Base-by-base conservation (phyloP, 257 asterid species). In the Asclepias syriaca region DNA sequence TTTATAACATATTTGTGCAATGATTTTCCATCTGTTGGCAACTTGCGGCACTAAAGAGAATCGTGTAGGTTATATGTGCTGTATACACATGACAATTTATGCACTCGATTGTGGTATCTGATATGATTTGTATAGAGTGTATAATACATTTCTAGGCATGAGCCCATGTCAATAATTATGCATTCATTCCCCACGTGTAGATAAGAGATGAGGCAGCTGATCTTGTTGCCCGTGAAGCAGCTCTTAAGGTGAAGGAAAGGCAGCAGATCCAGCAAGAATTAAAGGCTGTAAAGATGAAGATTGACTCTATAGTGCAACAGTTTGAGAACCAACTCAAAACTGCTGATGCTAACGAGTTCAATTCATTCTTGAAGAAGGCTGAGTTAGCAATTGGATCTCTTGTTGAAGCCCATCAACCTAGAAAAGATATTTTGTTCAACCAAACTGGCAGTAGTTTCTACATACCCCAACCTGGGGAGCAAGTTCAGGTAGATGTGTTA, bases 161-260 rank as follows among this genome's bases (percentile, higher is more conserved):
- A 53, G 22, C 9, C 1, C n/a, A 5, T 53, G 24, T 53, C 48
- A 7, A 9, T 43, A 43, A 43, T 0, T 53, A 53, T 19, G 4
- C 24, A 16, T 53, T 49, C 43, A 67, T 53, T 71, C 48, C 68
- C 29, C 50, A 45, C 72, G 11, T 81, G 86, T 76, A 94, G 98
- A 87, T 91, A 68, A 69, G 37, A 50, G 80, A 79, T 39, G 98
- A 89, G 85, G 90, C 98, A 81, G 84, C 78, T 73, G 89, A 87
- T 75, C 90, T 94, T 70, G 90, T 87, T 72, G 86, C 54, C 57
- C 97, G 93, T 57, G 95, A 86, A 85, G 90, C 86, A 61, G 93
- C 90, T 74, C 92, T 94, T 12, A 91, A 85, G 90, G 86, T 86
- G 24, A 78, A 85, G 81, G 96, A 87, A 88, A 80, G 86, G 70